These are phyloP conservation scores for Ceratobasidium sp. DNA, from an alignment of 1,284 basidiomycete genomes.

Conservation along the genomic window DNA sequence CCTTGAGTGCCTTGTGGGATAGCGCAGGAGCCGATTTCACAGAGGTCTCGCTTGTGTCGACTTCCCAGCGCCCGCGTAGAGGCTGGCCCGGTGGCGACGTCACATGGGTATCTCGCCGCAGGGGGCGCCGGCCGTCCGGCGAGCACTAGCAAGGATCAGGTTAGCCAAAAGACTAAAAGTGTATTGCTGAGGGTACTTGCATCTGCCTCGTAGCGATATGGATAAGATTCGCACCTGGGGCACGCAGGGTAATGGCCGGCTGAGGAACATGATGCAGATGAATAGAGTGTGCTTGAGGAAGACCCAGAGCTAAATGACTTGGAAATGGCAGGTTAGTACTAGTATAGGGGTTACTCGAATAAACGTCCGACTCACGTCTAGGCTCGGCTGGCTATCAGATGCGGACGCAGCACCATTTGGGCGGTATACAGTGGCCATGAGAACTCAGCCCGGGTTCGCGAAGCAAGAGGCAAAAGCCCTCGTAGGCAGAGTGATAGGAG, in stretches of 20 bases:
- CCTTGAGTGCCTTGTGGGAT: constrained; percentile 38
- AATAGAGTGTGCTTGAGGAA: constrained; percentile 38
- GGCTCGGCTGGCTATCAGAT: constrained; percentile 38
- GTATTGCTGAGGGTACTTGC: not conserved
- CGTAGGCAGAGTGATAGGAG: not conserved
- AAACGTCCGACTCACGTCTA: constrained; percentile 28
- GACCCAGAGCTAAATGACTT: constrained; percentile 41
- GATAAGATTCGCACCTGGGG: constrained; percentile 36
- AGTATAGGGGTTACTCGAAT: not conserved
- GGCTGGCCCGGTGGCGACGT: constrained; percentile 28
- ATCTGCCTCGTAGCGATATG: constrained; percentile 40
- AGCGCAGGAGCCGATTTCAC: constrained; percentile 11
- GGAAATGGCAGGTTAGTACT: constrained; percentile 25
- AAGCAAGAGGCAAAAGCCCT: not conserved
- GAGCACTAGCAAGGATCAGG: constrained; percentile 22
- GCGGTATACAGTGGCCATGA: constrained; percentile 34
- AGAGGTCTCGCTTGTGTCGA: constrained; percentile 32
- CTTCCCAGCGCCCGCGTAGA: constrained; percentile 34
- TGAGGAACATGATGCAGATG: constrained; percentile 32
- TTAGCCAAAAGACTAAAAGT: not conserved
- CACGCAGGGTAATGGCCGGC: constrained; percentile 40
- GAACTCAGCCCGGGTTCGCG: constrained; percentile 16
- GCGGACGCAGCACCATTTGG: constrained; percentile 31
- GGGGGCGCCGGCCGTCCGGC: constrained; percentile 31
- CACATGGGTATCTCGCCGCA: constrained; percentile 38